These are phyloP conservation scores for Omphalotus guepiniiformis DNA, from an alignment of 768 basidiomycete species.

Conservation along the genomic window DNA sequence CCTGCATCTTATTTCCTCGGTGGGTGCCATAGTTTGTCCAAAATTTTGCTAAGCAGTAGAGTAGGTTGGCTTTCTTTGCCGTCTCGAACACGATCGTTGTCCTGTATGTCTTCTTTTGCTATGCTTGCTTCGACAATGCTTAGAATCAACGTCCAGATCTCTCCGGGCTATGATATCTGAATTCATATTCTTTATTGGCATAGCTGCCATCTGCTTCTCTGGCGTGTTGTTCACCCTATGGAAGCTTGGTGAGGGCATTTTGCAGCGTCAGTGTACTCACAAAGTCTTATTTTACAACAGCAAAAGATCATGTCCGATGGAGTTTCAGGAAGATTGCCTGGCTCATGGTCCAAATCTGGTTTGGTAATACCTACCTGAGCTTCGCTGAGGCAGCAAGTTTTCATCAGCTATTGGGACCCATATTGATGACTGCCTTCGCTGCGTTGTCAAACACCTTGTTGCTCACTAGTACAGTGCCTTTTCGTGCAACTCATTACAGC, in stretches of 20 bases:
- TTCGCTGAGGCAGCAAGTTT: constrained; percentile 56
- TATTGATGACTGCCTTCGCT: constrained; percentile 77
- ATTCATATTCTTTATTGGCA: constrained; percentile 74
- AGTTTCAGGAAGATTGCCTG: constrained; percentile 59
- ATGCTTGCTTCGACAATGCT: not conserved
- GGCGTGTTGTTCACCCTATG: constrained; percentile 60
- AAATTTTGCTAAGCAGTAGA: constrained; percentile 3
- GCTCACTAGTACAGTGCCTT: constrained; percentile 63
- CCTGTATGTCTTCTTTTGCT: constrained; percentile 43
- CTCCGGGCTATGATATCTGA: constrained; percentile 79
- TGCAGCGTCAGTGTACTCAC: not conserved
- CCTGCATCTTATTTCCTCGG: constrained; percentile 84
- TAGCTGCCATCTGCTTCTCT: constrained; percentile 78
- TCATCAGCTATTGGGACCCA: constrained; percentile 69
- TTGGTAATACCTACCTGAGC: constrained; percentile 50
- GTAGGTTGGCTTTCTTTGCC: constrained; percentile 73
- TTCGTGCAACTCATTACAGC: not conserved
- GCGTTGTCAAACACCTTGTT: constrained; percentile 76
- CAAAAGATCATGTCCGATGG: constrained; percentile 24
- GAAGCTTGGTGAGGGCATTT: constrained; percentile 35
- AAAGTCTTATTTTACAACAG: constrained; percentile 15
- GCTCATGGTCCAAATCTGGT: constrained; percentile 87
- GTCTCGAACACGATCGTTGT: constrained; percentile 77
- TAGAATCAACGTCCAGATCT: constrained; percentile 39
- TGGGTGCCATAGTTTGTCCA: constrained; percentile 22